Evolutionary conservation across 768 basidiomycete genomes (phyloP), one percentile per base, ranked within the genome.

Genomic region (Pleurotus giganteus): DNA sequence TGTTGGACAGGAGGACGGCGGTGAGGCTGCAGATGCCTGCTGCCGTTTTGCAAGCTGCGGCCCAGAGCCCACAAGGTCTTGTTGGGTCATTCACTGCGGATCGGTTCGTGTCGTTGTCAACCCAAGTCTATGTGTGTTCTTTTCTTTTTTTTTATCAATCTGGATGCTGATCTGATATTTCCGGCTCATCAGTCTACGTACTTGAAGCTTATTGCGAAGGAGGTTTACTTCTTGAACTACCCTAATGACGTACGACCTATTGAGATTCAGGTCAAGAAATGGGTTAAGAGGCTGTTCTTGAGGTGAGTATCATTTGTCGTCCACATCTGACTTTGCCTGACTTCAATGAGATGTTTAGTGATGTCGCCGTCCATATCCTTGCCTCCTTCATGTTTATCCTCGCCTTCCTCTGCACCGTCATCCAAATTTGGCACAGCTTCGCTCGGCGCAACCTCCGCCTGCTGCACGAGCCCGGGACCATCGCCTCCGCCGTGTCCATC

Each of bases 401-500:
- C 27, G 79, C 78, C 0, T 19, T 80, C 42, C 70, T 71, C 44
- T 76, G 66, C 4, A 65, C 73, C 11, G 59, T 79, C 26, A 69
- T 82, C 44, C 79, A 83, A 36, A 53, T 81, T 15, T 70, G 76
- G 57, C 82, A 84, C 61, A 67, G 72, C 23, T 57, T 60, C 43
- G 76, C 77, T 34, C 74, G 81, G 6, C 71, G 72, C 7, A 62
- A 69, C 39, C 69, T 85, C 26, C 68, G 67, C 15, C 68, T 83
- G 28, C 69, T 68, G 27, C 79, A 80, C 58, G 68, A 73, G 45
- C 79, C 80, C 0, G 79, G 82, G 15, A 83, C 83, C 4, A 78
- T 84, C 49, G 82, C 80, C 19, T 79, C 80, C 9, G 82, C 82
- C 11, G 76, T 81, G 11, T 75, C 78, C 34, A 76, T 83, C 57